Percentiles rank a stretch among this genome's conserved stretches.
Evolutionary conservation across 1,139 yeast species (phyloP).

Genomic region (Diutina mesorugosa): DNA sequence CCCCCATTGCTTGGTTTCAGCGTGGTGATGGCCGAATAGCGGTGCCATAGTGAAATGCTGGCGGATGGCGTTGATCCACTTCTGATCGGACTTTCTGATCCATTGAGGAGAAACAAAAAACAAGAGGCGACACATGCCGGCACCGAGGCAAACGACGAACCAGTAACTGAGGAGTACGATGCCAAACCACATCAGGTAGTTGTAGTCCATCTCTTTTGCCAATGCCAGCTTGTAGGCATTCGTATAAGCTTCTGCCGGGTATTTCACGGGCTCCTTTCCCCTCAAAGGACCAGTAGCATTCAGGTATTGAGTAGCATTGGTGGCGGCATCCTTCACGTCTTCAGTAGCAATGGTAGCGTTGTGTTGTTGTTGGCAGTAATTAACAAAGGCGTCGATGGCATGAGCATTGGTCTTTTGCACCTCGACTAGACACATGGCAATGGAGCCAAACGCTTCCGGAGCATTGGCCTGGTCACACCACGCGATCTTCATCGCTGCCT

Average conservation of each 20-base stretch:
- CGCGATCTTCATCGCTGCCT: background rate
- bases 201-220: constrained; percentile 4
- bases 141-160: constrained; percentile 27
- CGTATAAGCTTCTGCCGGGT: background rate
- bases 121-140: constrained; percentile 15
- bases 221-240: background rate
- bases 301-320: background rate
- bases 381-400: background rate
- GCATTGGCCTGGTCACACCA: background rate
- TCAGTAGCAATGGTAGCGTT: background rate
- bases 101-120: background rate
- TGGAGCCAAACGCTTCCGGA: background rate
- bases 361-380: background rate
- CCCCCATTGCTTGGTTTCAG: background rate
- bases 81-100: background rate
- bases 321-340: background rate
- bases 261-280: background rate
- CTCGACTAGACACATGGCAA: background rate
- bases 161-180: constrained; percentile 35
- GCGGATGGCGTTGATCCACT: background rate
- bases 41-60: background rate
- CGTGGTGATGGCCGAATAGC: background rate
- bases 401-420: background rate
- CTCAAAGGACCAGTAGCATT: background rate
- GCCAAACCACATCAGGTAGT: constrained; percentile 36